Conservation (phyloP, 768 basidiomycete genomes). For the Auricularia sp. region DNA sequence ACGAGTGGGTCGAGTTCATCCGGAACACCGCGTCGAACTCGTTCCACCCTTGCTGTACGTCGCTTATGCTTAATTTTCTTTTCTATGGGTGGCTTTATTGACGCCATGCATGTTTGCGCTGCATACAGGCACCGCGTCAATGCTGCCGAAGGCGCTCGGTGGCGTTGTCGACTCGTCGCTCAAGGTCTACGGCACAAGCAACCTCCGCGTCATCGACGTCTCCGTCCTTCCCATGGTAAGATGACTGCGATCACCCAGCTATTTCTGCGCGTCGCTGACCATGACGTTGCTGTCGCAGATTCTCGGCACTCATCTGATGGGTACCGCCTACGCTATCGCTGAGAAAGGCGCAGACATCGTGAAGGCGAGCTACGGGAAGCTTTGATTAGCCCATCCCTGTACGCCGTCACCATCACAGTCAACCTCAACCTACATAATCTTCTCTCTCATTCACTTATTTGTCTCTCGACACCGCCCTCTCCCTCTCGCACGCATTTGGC, state of each 20-base stretch:
- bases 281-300: not conserved
- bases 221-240: slow-evolving; percentile 8
- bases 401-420: no score
- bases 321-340: slow-evolving; percentile 3
- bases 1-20: slow-evolving; percentile 1
- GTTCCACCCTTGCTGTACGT: not conserved
- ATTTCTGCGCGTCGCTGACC: not conserved
- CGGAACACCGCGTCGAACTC: not conserved
- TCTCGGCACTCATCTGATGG: not conserved
- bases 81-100: no score
- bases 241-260: slow-evolving; percentile 4
- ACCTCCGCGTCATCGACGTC: slow-evolving; percentile 16
- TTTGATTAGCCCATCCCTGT: not conserved
- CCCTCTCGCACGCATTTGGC: no score
- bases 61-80: not conserved
- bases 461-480: no score
- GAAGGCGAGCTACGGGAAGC: not conserved
- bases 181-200: slow-evolving; percentile 18
- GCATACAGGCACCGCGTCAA: slow-evolving; percentile 7
- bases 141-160: slow-evolving; percentile 12
- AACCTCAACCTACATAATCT: no score
- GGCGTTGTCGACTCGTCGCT: slow-evolving; percentile 16
- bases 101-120: not conserved
- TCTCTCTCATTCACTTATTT: no score
- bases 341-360: not conserved